phyloP scores from a whole-genome alignment of 371 early-diverging fungal species.

The Apophysomyces ossiformis region DNA sequence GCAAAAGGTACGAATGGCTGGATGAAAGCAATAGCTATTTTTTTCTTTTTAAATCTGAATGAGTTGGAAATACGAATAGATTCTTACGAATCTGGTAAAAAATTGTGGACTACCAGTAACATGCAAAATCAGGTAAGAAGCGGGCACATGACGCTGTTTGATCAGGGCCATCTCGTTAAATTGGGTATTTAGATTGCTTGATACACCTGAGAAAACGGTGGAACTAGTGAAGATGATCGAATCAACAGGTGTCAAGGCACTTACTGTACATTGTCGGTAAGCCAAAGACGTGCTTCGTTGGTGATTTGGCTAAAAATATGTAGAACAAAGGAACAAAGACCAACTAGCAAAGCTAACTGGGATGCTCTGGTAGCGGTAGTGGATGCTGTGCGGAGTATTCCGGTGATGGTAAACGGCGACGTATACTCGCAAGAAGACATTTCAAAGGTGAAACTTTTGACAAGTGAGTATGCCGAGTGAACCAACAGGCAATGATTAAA shows the following conservation, averaged over 20 bases:
- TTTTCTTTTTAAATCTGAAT: neutral
- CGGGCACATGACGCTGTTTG: neutral
- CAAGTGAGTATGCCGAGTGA: constrained; percentile 34
- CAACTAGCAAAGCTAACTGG: constrained; percentile 85
- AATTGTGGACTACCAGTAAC: constrained; percentile 78
- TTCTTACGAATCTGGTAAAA: constrained; percentile 77
- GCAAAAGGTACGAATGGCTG: constrained; percentile 41
- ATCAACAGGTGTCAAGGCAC: constrained; percentile 84
- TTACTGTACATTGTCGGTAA: constrained; percentile 92
- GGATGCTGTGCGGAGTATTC: constrained; percentile 67
- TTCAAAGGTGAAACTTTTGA: constrained; percentile 55
- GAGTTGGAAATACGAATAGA: constrained; percentile 37
- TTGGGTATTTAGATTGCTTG: constrained; percentile 57
- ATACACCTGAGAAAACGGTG: constrained; percentile 78
- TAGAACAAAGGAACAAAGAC: constrained; percentile 74
- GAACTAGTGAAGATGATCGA: constrained; percentile 82
- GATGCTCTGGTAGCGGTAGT: constrained; percentile 77
- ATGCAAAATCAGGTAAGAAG: constrained; percentile 69
- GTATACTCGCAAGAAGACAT: constrained; percentile 69
- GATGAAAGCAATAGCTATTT: neutral
- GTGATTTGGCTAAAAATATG: neutral
- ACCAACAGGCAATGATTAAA: neutral
- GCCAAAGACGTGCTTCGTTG: neutral
- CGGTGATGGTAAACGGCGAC: constrained; percentile 95
- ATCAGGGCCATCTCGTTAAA: neutral